Evolutionary conservation across 768 basidiomycete genomes (phyloP).

Genomic region (Melanogaster broomeanus): DNA sequence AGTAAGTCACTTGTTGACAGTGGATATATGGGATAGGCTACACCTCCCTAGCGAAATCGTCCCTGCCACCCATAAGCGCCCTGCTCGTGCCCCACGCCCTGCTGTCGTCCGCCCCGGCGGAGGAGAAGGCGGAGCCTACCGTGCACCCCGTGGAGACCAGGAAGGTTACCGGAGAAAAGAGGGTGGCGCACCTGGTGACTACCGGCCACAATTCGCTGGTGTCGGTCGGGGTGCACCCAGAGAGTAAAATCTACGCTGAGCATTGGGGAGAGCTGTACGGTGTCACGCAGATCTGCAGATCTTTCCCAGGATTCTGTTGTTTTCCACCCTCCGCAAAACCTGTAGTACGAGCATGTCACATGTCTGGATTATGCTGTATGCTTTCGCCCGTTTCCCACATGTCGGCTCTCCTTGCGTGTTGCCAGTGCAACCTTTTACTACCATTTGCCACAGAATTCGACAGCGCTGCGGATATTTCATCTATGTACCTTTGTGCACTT

Average conservation of each 20-base stretch:
- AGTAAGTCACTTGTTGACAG: background rate
- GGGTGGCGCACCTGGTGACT: slow-evolving; percentile 84
- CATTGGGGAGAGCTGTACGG: background rate
- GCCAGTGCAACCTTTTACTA: background rate
- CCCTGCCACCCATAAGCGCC: slow-evolving; percentile 97
- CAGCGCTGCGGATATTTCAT: slow-evolving; percentile 37
- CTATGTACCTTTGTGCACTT: slow-evolving; percentile 3
- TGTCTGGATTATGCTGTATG: slow-evolving; percentile 29
- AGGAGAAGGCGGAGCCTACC: slow-evolving; percentile 80
- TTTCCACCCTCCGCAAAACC: slow-evolving; percentile 13
- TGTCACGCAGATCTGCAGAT: slow-evolving; percentile 3
- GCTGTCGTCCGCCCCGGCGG: slow-evolving; percentile 70
- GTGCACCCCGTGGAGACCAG: slow-evolving; percentile 84
- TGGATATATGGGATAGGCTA: slow-evolving; percentile 52
- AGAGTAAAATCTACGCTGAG: slow-evolving; percentile 40
- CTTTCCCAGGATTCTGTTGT: background rate
- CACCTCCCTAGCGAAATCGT: slow-evolving; percentile 96
- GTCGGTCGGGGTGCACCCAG: slow-evolving; percentile 87
- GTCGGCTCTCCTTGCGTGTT: background rate
- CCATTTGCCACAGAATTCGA: slow-evolving; percentile 45
- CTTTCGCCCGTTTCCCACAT: background rate
- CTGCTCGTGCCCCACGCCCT: slow-evolving; percentile 82
- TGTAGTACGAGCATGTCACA: slow-evolving; percentile 29
- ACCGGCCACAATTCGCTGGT: slow-evolving; percentile 84
- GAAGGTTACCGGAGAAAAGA: slow-evolving; percentile 92